phyloP scores from a whole-genome alignment of 1,284 basidiomycete species.

The Microbotryum intermedium region DNA sequence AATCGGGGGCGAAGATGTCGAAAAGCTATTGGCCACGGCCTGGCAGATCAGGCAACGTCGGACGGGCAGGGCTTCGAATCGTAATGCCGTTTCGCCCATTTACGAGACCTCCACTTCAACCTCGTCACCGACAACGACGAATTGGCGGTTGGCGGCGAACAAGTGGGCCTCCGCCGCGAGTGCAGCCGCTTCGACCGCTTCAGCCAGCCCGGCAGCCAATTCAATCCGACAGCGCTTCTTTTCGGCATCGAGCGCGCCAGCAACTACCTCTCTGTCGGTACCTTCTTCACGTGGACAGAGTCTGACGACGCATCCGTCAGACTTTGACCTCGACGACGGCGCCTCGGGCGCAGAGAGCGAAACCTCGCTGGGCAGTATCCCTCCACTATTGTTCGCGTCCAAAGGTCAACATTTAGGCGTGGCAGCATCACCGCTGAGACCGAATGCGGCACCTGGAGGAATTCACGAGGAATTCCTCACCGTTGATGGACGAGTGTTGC shows the following conservation, averaged over 20 bases:
- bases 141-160: neutral
- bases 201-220: neutral
- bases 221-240: slow-evolving; percentile 3
- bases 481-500: slow-evolving; percentile 16
- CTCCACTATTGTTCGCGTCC: neutral
- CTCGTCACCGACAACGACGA: neutral
- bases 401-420: neutral
- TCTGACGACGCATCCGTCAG: neutral
- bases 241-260: neutral
- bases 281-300: neutral
- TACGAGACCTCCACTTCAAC: neutral
- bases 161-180: slow-evolving; percentile 1
- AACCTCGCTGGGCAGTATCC: neutral
- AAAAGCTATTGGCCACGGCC: slow-evolving; percentile 15
- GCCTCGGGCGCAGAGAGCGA: slow-evolving; percentile 12
- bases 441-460: neutral
- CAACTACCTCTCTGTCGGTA: neutral
- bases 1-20: slow-evolving; percentile 16
- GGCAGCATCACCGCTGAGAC: neutral
- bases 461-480: slow-evolving; percentile 8
- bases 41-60: slow-evolving; percentile 24
- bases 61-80: slow-evolving; percentile 4
- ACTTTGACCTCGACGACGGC: slow-evolving; percentile 18
- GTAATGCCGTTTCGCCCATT: neutral
- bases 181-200: neutral